Conservation (phyloP, 441 rosid genomes). For the Populus trichocarpa region DNA sequence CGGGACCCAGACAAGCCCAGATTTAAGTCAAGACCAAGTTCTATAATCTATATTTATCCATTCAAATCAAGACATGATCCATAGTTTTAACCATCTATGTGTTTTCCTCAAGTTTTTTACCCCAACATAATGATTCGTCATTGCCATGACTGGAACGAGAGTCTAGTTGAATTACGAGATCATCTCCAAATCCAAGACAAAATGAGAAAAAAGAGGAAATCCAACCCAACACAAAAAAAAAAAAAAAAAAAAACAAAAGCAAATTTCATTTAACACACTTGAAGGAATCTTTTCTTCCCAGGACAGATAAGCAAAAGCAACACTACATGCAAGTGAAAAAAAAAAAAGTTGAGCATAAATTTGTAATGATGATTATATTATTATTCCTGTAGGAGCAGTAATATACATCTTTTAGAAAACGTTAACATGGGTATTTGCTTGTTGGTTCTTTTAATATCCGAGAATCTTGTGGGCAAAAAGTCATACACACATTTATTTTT, state of each 20-base stretch:
- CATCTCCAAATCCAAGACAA: background rate
- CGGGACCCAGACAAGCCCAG: slow-evolving; percentile 6
- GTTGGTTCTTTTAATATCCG: slow-evolving; percentile 23
- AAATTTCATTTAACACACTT: background rate
- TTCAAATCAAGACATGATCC: background rate
- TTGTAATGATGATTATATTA: background rate
- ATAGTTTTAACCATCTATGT: background rate
- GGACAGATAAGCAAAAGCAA: slow-evolving; percentile 5
- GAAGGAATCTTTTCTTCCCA: slow-evolving; percentile 24
- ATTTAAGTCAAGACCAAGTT: background rate
- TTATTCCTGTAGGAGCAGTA: background rate
- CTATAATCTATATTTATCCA: background rate
- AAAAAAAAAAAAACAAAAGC: background rate
- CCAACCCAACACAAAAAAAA: background rate
- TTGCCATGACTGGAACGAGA: background rate
- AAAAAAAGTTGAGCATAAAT: background rate
- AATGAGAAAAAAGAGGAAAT: background rate
- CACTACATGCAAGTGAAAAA: background rate
- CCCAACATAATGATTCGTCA: background rate
- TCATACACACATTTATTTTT: background rate
- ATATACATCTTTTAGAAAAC: slow-evolving; percentile 10
- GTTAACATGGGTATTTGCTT: slow-evolving; percentile 17
- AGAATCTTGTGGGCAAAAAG: slow-evolving; percentile 21
- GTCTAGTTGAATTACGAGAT: background rate
- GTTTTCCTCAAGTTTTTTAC: background rate